A percentile compares a stretch with the other conserved stretches of the same genome.
phyloP scores from a whole-genome alignment of 2,329 filamentous ascomycete species.

The Fusarium lyarnte region DNA sequence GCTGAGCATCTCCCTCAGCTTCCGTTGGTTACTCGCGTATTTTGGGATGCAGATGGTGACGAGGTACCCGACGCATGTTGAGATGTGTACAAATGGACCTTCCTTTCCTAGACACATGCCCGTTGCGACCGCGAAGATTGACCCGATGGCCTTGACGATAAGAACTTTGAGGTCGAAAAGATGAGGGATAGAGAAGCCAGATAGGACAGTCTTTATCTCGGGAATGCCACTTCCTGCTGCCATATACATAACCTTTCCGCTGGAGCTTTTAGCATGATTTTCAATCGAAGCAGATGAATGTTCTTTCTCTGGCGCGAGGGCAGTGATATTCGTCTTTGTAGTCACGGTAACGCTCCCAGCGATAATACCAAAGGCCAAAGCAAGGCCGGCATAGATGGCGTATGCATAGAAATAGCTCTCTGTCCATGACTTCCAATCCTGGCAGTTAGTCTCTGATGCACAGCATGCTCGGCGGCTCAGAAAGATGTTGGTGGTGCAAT shows the following conservation, averaged over 20 bases:
- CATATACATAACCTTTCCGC: conserved; percentile 28
- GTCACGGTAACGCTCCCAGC: conserved; percentile 16
- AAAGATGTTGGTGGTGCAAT: conserved; percentile 4
- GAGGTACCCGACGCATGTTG: conserved; percentile 25
- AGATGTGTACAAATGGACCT: conserved; percentile 28
- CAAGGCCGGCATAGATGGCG: conserved; percentile 11
- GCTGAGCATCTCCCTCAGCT: conserved; percentile 27
- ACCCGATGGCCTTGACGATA: conserved; percentile 22
- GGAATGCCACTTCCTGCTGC: conserved; percentile 31
- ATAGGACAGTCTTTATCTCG: conserved; percentile 24
- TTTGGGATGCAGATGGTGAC: conserved; percentile 12
- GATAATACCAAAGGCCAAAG: conserved; percentile 14
- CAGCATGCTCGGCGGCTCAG: conserved; percentile 18
- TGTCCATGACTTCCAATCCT: conserved; percentile 16
- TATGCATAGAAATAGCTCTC: conserved; percentile 7
- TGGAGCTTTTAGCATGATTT: fast-evolving
- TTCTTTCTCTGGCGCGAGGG: neutral
- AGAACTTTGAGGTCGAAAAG: conserved; percentile 27
- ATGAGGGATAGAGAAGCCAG: conserved; percentile 20
- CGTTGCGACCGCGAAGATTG: conserved; percentile 23
- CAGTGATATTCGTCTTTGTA: conserved; percentile 12
- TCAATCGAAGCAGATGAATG: fast-evolving
- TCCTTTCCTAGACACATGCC: conserved; percentile 33
- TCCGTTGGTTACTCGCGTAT: conserved; percentile 12
- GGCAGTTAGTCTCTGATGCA: neutral